phyloP scores from a whole-genome alignment of 164 flowering plant genomes.

The Magnolia changhungtana region DNA sequence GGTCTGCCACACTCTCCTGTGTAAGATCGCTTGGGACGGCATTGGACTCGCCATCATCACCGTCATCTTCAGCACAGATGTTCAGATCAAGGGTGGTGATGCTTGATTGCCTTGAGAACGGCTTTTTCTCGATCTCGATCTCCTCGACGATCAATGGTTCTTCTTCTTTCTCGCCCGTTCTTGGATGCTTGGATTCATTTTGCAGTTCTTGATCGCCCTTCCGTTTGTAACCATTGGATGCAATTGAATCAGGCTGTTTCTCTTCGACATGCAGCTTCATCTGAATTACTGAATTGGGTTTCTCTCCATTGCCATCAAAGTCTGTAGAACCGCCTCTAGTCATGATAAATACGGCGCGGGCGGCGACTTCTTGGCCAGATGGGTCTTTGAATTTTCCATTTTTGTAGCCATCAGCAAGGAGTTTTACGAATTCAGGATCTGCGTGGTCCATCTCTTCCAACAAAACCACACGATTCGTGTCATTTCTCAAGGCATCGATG shows the following conservation, averaged over 20 bases:
- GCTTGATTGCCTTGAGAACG: constrained; percentile 44
- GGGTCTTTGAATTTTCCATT: constrained; percentile 28
- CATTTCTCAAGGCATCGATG: constrained; percentile 25
- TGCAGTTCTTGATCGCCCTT: constrained; percentile 42
- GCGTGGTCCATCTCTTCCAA: constrained; percentile 60
- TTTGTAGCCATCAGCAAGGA: constrained; percentile 37
- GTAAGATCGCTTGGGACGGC: constrained; percentile 42
- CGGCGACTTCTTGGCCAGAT: constrained; percentile 7
- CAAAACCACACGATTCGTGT: constrained; percentile 41
- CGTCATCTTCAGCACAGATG: constrained; percentile 52
- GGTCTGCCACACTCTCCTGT: constrained; percentile 26
- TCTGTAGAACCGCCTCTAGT: constrained; percentile 23
- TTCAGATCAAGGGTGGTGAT: constrained; percentile 63
- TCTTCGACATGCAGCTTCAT: constrained; percentile 43
- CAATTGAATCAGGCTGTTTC: constrained; percentile 3
- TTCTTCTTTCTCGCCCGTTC: constrained; percentile 30
- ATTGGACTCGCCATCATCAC: constrained; percentile 35
- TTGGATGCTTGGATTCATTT: constrained; percentile 33
- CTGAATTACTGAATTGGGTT: constrained; percentile 27
- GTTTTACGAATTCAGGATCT: constrained; percentile 39
- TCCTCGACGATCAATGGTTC: constrained; percentile 12
- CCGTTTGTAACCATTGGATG: constrained; percentile 35
- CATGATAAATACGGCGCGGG: constrained; percentile 37
- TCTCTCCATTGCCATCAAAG: constrained; percentile 5
- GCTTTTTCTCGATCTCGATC: constrained; percentile 20